Conservation (phyloP, 2,329 filamentous ascomycete genomes). For the Hypoxylon sp. region DNA sequence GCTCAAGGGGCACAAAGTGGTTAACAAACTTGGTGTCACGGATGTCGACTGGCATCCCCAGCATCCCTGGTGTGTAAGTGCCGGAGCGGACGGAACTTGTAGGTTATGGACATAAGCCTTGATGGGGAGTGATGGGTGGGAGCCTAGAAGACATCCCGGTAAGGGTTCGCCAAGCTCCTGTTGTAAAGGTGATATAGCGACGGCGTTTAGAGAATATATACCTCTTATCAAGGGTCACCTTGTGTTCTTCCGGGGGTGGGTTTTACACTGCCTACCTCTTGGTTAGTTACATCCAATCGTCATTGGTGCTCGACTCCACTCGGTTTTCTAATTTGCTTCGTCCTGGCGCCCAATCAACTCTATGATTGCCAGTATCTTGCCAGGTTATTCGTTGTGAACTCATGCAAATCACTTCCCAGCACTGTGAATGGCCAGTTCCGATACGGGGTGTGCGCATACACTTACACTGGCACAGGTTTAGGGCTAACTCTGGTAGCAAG, state of each 20-base stretch:
- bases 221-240: slow-evolving; percentile 17
- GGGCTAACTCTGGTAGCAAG: slow-evolving; percentile 5
- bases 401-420: slow-evolving; percentile 5
- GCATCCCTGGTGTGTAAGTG: slow-evolving; percentile 94
- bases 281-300: slow-evolving; percentile 16
- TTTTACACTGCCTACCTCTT: slow-evolving; percentile 6
- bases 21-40: slow-evolving; percentile 87
- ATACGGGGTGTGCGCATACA: slow-evolving; percentile 6
- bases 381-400: slow-evolving; percentile 16
- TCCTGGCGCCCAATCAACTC: slow-evolving; percentile 27
- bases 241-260: slow-evolving; percentile 15
- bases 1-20: slow-evolving; percentile 88
- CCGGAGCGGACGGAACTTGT: slow-evolving; percentile 92
- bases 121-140: neutral
- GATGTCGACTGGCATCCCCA: slow-evolving; percentile 96
- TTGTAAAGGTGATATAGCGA: slow-evolving; percentile 42
- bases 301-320: slow-evolving; percentile 27
- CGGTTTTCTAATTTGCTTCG: slow-evolving; percentile 10
- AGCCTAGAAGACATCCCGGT: slow-evolving; percentile 16
- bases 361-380: neutral
- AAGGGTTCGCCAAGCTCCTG: slow-evolving; percentile 20
- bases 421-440: slow-evolving; percentile 19
- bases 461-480: slow-evolving; percentile 5
- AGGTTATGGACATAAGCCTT: slow-evolving; percentile 81
- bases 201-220: slow-evolving; percentile 33